A percentile compares a stretch with the other conserved stretches of the same genome.
These are phyloP conservation scores for Penicillium goetzii DNA, from an alignment of 495 filamentous ascomycete genomes.

Conservation along the genomic window DNA sequence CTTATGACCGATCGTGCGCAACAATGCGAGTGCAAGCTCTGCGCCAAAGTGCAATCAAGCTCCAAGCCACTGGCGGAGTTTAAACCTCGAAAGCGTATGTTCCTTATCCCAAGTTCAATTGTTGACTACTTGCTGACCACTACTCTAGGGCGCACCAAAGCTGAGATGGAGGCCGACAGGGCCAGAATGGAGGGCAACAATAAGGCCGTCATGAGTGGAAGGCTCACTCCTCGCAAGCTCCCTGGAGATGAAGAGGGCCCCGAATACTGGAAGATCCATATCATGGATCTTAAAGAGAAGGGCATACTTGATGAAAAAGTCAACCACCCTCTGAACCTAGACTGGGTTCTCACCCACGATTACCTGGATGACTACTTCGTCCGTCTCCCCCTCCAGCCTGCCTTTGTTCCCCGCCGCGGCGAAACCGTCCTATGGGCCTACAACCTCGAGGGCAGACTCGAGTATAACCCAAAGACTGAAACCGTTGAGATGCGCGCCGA, in stretches of 20 bases:
- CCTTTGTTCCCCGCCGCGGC: conserved; percentile 58
- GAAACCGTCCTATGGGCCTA: conserved; percentile 62
- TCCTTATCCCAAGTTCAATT: not conserved
- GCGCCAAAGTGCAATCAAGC: conserved; percentile 27
- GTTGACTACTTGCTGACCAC: conserved; percentile 7
- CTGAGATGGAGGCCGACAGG: conserved; percentile 24
- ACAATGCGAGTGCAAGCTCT: conserved; percentile 45
- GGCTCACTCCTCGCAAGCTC: not conserved
- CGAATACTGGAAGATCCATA: conserved; percentile 54
- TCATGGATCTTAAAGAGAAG: conserved; percentile 50
- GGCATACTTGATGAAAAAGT: conserved; percentile 48
- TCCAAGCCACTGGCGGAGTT: not conserved
- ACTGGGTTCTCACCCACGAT: conserved; percentile 55
- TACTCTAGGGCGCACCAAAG: conserved; percentile 21
- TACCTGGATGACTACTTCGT: conserved; percentile 40
- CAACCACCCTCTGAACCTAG: conserved; percentile 52
- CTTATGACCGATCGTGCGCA: conserved; percentile 52
- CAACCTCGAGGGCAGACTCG: conserved; percentile 42
- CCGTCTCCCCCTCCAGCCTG: conserved; percentile 44
- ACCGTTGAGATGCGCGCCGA: conserved; percentile 40
- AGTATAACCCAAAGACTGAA: conserved; percentile 33
- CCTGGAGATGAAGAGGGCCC: conserved; percentile 50
- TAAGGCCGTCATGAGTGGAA: not conserved
- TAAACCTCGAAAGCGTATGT: conserved; percentile 31
- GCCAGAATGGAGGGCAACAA: not conserved